Evolutionary conservation across 805 yeast species (phyloP), one percentile per base, ranked within the genome.

Genomic region (Sugiyamaella valdiviana): DNA sequence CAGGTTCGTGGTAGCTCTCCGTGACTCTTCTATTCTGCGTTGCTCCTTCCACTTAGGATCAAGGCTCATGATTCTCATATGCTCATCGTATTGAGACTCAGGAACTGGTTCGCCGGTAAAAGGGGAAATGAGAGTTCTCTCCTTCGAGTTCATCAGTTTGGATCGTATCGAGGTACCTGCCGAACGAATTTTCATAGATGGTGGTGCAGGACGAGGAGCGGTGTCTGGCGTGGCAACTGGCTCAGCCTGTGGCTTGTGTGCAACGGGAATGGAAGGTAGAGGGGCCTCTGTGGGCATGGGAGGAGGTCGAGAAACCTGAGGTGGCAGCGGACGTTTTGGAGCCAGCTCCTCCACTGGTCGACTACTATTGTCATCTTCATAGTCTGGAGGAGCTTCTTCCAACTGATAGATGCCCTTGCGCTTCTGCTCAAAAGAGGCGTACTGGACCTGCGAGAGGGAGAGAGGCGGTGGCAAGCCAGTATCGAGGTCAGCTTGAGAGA

Each of bases 11-110:
- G 62, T 53, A 5, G 65, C 56, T 24, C 48, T 53, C 17, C 69
- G 63, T 12, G 61, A 60, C 21, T 57, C 63, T 9, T 63, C 68
- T 24, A 57, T 50, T 1, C 59, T 66, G 58, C 79, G 80, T 63
- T 87, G 88, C 48, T 79, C 79, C 54, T 79, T 75, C 66, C 85
- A 86, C 55, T 78, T 72, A 2, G 96, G 95, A 64, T 90, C 95
- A 40, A 90, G 67, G 35, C 86, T 69, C 48, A 84, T 69, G 14
- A 80, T 76, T 51, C 78, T 76, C 55, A 90, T 70, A 62, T 91
- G 97, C 52, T 74, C 76, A 37, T 66, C 61, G 60, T 84, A 87
- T 53, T 82, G 70, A 38, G 74, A 72, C 56, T 85, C 93, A 0
- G 90, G 83, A 1, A 90, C 75, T 60, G 74, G 58, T 57, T 79